Base-by-base conservation (phyloP, 352 stramenopile genomes). In the Phytophthora cajani region DNA sequence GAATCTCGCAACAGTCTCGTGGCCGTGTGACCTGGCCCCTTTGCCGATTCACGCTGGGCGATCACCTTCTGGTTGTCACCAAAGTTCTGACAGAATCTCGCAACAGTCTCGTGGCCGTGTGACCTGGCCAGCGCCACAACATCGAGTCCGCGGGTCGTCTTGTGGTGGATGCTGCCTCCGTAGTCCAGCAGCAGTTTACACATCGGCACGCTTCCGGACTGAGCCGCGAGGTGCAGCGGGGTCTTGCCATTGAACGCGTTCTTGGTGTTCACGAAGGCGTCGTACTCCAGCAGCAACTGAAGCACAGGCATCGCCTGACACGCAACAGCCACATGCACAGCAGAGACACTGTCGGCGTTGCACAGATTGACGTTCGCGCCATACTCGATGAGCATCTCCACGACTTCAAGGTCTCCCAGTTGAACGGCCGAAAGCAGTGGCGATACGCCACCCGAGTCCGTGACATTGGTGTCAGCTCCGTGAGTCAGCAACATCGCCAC, bases 161-260 rank as follows among this genome's bases (percentile, higher is more conserved):
- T 69, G 58, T 69, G 62, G 27, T 61, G 71, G 51, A 77, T 74
- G 30, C 68, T 73, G 21, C 54, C 72, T n/a, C 75, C 75, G 46
- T 79, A 62, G 16, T 63, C 58, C 23, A 86, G 38, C n/a, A 91
- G 70, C 33, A 89, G 32, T 47, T 86, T 72, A 51, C 81, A 89
- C 50, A 89, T 86, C 14, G 61, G 58, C 49, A 78, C 63, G 63
- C 77, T 81, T n/a, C 84, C 84, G 3, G 61, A 75, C 52, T 88
- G 81, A 0, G 84, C 80, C 0, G 82, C 84, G 14, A 90, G 79
- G 19, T 89, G 78, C n/a, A 90, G 61, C 17, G 84, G 79, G 1
- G 84, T 90, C 62, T 85, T 84, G 53, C 75, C 70, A 32, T 83
- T 85, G 63, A 81, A 79, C 5, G 70, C 49, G 51, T 88, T 87